These are phyloP conservation scores for Colletotrichum tofieldiae DNA, from an alignment of 2,329 filamentous ascomycete genomes.

Conservation along the genomic window DNA sequence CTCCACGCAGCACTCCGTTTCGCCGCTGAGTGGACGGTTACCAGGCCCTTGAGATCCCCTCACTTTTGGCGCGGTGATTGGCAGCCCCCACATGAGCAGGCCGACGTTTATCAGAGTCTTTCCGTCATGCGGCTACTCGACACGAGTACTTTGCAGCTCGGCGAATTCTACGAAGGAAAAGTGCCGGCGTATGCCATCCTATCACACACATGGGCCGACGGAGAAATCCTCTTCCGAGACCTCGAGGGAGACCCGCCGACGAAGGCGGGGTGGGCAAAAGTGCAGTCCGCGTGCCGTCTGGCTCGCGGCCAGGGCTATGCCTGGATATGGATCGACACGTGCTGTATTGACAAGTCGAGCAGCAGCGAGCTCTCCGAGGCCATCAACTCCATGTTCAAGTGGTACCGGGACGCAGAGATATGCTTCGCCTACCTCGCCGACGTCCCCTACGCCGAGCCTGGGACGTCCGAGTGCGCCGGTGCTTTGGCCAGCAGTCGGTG, in stretches of 20 bases:
- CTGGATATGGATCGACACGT: constrained; percentile 57
- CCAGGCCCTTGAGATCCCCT: background rate
- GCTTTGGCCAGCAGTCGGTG: background rate
- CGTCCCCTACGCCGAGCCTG: constrained; percentile 21
- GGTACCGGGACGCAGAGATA: constrained; percentile 52
- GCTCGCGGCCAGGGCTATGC: constrained; percentile 46
- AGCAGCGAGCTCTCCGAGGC: constrained; percentile 52
- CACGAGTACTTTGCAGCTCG: background rate
- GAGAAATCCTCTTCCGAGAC: constrained; percentile 48
- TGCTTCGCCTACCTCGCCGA: constrained; percentile 54
- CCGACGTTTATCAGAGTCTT: too few relatives aligned
- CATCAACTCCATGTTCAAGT: constrained; percentile 49
- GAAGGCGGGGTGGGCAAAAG: constrained; percentile 44
- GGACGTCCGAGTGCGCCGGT: background rate
- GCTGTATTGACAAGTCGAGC: constrained; percentile 54
- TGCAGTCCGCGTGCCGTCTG: constrained; percentile 35
- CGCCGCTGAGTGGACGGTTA: background rate
- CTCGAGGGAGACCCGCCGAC: constrained; percentile 2
- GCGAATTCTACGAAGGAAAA: background rate
- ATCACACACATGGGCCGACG: constrained; percentile 49
- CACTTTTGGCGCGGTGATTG: background rate
- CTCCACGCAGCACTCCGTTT: constrained; percentile 25
- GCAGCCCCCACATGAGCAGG: too few relatives aligned
- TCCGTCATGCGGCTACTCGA: background rate
- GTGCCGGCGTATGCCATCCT: constrained; percentile 49